Evolutionary conservation across 306 rosid species (phyloP), one percentile per base, ranked within the genome.

Genomic region (Bauhinia variegata): DNA sequence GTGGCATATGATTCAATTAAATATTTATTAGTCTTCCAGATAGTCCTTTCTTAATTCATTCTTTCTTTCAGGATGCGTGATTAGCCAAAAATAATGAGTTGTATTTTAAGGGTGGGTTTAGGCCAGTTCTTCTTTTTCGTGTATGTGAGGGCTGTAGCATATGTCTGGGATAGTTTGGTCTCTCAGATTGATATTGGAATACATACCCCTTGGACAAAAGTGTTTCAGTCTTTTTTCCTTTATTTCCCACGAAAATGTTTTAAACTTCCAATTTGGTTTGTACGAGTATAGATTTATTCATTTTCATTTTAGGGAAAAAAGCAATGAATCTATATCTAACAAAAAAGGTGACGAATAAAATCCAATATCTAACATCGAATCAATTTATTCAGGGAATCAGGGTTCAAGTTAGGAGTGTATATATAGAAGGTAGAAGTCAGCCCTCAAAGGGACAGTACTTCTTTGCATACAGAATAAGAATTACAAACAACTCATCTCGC

Each of bases 331-430:
- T 11, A 5, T 67, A 11, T 46, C 46, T 59, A 11, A 50, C 2
- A 38, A 28, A 1, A 33, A 67, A 80, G 7, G 28, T 70, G 32
- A 34, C 19, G 58, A 50, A 39, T 36, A 23, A 31, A 53, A 23
- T 52, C 14, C 30, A 46, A 59, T 69, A 15, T 53, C 30, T 52
- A 50, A 71, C 74, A 18, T 67, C 37, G 65, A 77, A 48, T 62
- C 48, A 37, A 58, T 34, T 60, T 75, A 54, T 73, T 34, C 81
- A 90, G 99, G 96, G 99, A 8, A 79, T 93, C 80, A 86, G 89
- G 78, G 96, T 90, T 82, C 92, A 93, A 82, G 99, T 93, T 61
- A 88, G 95, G 80, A 93, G 97, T 78, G 86, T 90, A 31, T 93
- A 83, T 77, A 90, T 93, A 75, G 99, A 93, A 78, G 86, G 96